A percentile compares a stretch with the other conserved stretches of the same genome.
Evolutionary conservation across 441 rosid species (phyloP).

Genomic region (Syzygium malaccense): DNA sequence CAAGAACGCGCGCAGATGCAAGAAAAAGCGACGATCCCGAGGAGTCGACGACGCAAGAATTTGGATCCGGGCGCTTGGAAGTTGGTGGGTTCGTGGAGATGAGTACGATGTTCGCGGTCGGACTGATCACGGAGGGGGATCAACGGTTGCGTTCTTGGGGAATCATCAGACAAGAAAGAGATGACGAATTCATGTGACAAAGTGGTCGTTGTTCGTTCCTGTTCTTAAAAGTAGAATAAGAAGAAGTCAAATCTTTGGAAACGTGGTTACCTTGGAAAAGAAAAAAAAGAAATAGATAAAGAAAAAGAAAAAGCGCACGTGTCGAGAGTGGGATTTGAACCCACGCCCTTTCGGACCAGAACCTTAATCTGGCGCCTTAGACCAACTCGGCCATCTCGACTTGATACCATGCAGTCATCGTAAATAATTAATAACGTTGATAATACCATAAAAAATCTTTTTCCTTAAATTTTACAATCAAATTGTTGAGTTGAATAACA

Average conservation of each 20-base stretch:
- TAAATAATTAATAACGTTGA: too few relatives aligned
- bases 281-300: accelerated
- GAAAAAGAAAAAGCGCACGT: not conserved
- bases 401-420: accelerated
- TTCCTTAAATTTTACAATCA: too few relatives aligned
- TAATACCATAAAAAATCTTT: too few relatives aligned
- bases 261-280: not conserved
- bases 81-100: not conserved
- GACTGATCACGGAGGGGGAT: not conserved
- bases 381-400: conserved; percentile 5
- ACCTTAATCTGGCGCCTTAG: conserved; percentile 15
- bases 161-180: not conserved
- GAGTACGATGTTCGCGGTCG: not conserved
- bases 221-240: too few relatives aligned
- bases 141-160: not conserved
- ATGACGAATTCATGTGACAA: not conserved
- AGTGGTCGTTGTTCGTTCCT: too few relatives aligned
- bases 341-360: conserved; percentile 19
- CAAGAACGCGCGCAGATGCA: not conserved
- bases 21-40: not conserved
- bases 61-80: not conserved
- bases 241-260: too few relatives aligned
- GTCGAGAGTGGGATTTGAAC: conserved; percentile 14
- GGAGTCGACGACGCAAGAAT: not conserved
- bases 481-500: too few relatives aligned